Evolutionary conservation across 179 eudicot genomes (phyloP), one percentile per base, ranked within the genome.

Genomic region (Actinidia polygama): DNA sequence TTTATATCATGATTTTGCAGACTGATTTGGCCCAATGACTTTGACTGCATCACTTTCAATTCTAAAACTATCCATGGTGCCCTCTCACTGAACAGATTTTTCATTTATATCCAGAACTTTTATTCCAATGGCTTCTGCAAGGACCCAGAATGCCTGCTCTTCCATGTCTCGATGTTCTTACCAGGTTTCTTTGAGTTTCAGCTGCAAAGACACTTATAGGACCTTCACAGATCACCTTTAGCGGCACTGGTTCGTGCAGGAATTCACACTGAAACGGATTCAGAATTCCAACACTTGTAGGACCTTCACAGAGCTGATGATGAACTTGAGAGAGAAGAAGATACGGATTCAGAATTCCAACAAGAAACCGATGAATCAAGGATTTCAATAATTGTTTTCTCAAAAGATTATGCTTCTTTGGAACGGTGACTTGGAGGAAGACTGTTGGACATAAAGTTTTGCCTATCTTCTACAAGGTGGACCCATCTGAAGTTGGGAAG

Each of bases 311-410:
- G 82, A 51, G 75, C 53, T 19, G 82, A 68, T 54, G 66, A 80
- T 19, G 82, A 36, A 44, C 54, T 80, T 19, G 76, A 66, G 66
- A 54, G 53, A 69, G 66, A 62, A 9, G 73, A 26, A 7, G 7
- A 51, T 30, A 54, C 16, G 5, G 51, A 63, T 7, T 51, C 50
- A 67, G 26, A 79, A 79, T 5, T 53, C 19, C 49, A 66, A 50
- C 57, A 21, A 51, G 76, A 76, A 36, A 30, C 11, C 36, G 8
- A 40, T 18, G 82, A 80, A 30, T 69, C 82, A 40, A 53, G 14
- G 66, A 80, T 80, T 69, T 80, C 76, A 19, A 7, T 69, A 51
- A n/a, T 80, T 36, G 64, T 80, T 53, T 80, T 80, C 36, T 80
- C 82, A 36, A 69, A 55, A 70, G 36, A 19, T 11, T 80, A 68